Base-by-base conservation (phyloP, 495 filamentous ascomycete genomes). In the Lasiosphaeris hirsuta region DNA sequence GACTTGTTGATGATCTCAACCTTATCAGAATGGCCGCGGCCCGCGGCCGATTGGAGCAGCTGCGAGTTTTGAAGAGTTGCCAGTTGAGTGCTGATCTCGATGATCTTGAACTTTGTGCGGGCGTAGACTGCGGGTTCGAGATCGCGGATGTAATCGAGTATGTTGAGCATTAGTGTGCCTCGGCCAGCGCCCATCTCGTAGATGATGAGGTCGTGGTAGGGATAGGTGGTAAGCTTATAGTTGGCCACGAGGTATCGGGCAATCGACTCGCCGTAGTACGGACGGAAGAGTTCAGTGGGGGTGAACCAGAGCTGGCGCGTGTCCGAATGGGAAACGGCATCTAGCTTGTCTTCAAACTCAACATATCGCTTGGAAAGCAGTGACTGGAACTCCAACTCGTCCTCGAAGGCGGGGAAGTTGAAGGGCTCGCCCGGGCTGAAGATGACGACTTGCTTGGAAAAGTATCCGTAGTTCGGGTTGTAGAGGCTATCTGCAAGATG, bases 161-260 rank as follows among this genome's bases (percentile, higher is more conserved):
- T 92, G 70, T 99, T 97, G 62, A 91, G 79, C 94, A 99, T 99
- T 64, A 99, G 81, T 4, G 95, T 99, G 42, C 94, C 94, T 65
- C 97, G 94, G 55, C 94, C 94, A 46, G 94, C 94, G 17, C 94
- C 94, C 84, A 99, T 92, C 71, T 99, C 94, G 81, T 97, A 99
- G 65, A 99, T 96, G 58, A 95, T 90, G 47, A 99, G 83, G 75
- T 99, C 94, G 72, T 95, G 86, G 78, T 96, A 96, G 7, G 94
- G 95, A 72, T 92, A 97, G 18, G 90, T 83, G 23, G 88, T 89
- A 65, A 96, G 82, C 69, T 93, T 90, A 81, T 99, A 99, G 75
- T 99, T 96, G 52, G 89, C 85, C 51, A 97, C 82, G 6, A 99
- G 83, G 66, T 97, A 97, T 30, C 91, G 86, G 3, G 93, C 92